phyloP scores from a whole-genome alignment of 768 basidiomycete genomes.

The Xerocomus spinulosus region DNA sequence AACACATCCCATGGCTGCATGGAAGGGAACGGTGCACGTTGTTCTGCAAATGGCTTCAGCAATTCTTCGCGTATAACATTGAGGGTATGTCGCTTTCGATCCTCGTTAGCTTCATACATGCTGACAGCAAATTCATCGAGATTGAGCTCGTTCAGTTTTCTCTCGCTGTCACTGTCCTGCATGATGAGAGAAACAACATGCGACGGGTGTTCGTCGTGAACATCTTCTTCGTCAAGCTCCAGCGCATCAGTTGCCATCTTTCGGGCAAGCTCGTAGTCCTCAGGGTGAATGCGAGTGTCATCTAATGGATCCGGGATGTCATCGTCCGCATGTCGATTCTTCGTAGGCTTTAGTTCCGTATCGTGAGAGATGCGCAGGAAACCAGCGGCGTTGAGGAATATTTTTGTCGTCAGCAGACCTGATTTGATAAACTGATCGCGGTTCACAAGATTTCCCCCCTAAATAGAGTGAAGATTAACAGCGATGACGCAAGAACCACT shows the following conservation, averaged over 20 bases:
- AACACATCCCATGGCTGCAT: slow-evolving; percentile 78
- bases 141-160: slow-evolving; percentile 85
- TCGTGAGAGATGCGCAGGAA: slow-evolving; percentile 86
- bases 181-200: slow-evolving; percentile 83
- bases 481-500: not conserved
- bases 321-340: slow-evolving; percentile 56
- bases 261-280: slow-evolving; percentile 95
- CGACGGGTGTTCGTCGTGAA: slow-evolving; percentile 88
- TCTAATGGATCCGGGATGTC: slow-evolving; percentile 87
- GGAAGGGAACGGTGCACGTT: slow-evolving; percentile 56
- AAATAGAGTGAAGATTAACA: slow-evolving; percentile 2
- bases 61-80: slow-evolving; percentile 87
- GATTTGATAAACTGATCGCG: slow-evolving; percentile 85
- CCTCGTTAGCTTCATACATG: slow-evolving; percentile 76
- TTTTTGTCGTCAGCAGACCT: slow-evolving; percentile 73
- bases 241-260: slow-evolving; percentile 99
- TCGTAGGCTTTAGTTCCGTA: slow-evolving; percentile 53
- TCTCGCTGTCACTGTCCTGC: slow-evolving; percentile 71
- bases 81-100: slow-evolving; percentile 85
- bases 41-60: slow-evolving; percentile 73
- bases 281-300: slow-evolving; percentile 92
- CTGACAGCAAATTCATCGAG: slow-evolving; percentile 95
- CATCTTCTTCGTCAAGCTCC: slow-evolving; percentile 96
- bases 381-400: slow-evolving; percentile 90
- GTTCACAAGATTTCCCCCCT: slow-evolving; percentile 87